These are phyloP conservation scores for Neurospora sp. DNA, from an alignment of 495 filamentous ascomycete species.

Conservation along the genomic window DNA sequence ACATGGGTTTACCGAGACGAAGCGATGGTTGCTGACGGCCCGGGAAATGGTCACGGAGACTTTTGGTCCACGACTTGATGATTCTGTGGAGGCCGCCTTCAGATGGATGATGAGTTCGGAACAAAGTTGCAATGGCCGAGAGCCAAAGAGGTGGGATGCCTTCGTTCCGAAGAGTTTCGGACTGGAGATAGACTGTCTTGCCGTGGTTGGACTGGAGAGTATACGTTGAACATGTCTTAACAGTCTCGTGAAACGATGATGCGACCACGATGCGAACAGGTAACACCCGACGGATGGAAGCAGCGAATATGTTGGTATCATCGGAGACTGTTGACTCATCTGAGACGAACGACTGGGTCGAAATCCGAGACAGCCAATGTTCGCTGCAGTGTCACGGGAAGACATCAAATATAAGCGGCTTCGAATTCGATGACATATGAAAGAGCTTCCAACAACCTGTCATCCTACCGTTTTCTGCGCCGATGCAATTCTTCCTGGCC, in stretches of 20 bases:
- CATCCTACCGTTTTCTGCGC: not conserved
- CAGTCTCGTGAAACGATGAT: not conserved
- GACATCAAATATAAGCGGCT: not conserved
- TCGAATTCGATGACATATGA: not conserved
- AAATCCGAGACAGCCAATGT: not conserved
- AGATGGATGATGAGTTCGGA: not conserved
- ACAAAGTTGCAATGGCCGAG: not conserved
- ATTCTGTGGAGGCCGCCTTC: not conserved
- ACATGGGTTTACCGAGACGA: not conserved
- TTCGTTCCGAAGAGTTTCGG: not conserved
- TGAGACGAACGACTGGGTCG: not conserved
- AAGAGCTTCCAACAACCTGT: not conserved
- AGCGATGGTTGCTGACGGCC: not conserved
- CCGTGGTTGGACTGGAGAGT: not conserved
- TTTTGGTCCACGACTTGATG: not conserved
- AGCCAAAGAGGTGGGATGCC: not conserved
- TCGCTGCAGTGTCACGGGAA: not conserved
- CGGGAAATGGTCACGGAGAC: not conserved
- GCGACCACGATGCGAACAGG: not conserved
- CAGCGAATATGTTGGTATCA: not conserved
- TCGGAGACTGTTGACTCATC: not conserved
- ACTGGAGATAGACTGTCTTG: not conserved
- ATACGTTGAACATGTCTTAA: not conserved
- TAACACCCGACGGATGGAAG: not conserved
- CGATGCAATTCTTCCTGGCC: not conserved